Conservation (phyloP, 176 grass and related monocot genomes). For the Ananas comosus region DNA sequence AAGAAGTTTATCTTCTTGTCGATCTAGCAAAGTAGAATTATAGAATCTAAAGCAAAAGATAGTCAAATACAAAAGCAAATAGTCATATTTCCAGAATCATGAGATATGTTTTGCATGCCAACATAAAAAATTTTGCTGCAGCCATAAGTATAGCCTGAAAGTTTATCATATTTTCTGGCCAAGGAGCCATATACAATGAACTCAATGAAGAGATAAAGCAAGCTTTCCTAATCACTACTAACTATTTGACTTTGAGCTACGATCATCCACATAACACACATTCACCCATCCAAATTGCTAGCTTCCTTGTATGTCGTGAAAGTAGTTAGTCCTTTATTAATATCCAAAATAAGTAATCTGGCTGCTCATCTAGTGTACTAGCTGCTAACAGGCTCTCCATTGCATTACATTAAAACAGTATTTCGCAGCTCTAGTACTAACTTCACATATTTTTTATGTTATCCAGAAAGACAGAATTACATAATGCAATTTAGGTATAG, state of each 20-base stretch:
- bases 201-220: too few relatives aligned
- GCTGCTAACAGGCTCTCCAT: neutral
- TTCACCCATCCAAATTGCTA: neutral
- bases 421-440: neutral
- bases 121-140: neutral
- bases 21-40: neutral
- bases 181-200: neutral
- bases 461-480: neutral
- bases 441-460: neutral
- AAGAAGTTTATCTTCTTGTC: slow-evolving; percentile 7
- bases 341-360: neutral
- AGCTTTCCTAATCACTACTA: neutral
- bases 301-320: neutral
- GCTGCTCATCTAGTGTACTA: neutral
- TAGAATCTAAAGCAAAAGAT: neutral
- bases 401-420: neutral
- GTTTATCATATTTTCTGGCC: neutral
- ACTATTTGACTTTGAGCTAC: neutral
- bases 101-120: neutral
- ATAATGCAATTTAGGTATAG: too few relatives aligned
- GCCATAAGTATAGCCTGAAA: neutral
- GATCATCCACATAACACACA: neutral
- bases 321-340: too few relatives aligned
- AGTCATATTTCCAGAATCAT: neutral
- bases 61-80: neutral